Evolutionary conservation across 768 basidiomycete species (phyloP).

Genomic region (Podaxis sp.): DNA sequence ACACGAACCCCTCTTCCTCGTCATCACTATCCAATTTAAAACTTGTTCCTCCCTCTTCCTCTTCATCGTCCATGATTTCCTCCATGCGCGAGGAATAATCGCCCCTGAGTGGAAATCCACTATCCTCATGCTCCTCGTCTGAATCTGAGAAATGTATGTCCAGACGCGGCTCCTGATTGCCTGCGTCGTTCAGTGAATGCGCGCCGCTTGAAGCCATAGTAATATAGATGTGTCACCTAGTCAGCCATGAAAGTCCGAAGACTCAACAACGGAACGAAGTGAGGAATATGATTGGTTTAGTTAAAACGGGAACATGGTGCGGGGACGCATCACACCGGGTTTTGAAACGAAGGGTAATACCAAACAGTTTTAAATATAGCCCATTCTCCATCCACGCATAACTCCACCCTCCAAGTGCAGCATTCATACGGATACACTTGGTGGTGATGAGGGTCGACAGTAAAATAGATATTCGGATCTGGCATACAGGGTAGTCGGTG

Average conservation of each 20-base stretch:
- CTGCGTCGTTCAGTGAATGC: background rate
- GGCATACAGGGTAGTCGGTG: background rate
- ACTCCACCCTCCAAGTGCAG: background rate
- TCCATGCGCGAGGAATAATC: constrained; percentile 70
- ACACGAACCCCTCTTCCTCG: constrained; percentile 64
- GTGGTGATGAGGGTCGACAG: background rate
- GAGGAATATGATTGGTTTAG: no score
- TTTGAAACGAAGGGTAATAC: background rate
- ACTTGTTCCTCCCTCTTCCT: constrained; percentile 25
- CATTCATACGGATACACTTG: background rate
- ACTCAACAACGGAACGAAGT: background rate
- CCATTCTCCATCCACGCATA: background rate
- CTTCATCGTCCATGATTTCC: constrained; percentile 52
- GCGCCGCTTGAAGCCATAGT: constrained; percentile 3
- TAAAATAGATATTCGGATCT: background rate
- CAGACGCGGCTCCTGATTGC: background rate
- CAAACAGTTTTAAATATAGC: background rate
- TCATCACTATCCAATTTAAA: constrained; percentile 21
- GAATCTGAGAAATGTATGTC: constrained; percentile 33
- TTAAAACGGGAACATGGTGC: no score
- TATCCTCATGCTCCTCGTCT: constrained; percentile 36
- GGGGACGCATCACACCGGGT: background rate
- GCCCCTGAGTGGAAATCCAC: constrained; percentile 35
- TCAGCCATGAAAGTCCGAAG: background rate
- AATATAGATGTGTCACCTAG: background rate